Base-by-base conservation (phyloP, 371 early-diverging fungal species). In the Apophysomyces ossiformis region DNA sequence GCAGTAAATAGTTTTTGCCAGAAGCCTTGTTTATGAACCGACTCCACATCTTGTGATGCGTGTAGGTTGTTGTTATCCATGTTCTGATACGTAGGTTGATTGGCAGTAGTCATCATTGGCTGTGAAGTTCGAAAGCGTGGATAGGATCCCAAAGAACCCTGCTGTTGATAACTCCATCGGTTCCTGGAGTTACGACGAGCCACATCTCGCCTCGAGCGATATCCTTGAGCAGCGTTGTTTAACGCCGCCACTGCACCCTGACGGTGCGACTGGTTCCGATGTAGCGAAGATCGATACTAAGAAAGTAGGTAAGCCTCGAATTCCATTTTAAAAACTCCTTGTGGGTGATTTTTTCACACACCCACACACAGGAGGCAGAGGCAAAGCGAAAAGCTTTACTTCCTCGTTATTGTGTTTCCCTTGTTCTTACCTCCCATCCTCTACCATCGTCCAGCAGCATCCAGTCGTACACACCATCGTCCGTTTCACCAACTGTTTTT, bases 401-500 rank as follows among this genome's bases (percentile, higher is more conserved):
- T 57, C 21, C 41, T 41, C 41, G 13, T 13, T 8, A 2, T 41
- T 8, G 8, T 5, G 2, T 13, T 41, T 41, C 13, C 13, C 41
- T 41, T 13, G 5, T 41, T 16, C 63, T 70, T 76, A 79, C 83
- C 75, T 89, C 86, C 84, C 87, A 87, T 18, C 89, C 87, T 72
- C 85, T 89, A 57, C 87, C 87, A 58, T 84, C 78, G 63, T 89
- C 87, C 41, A 90, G 67, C 43, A 92, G 69, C 86, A 93, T 92
- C 98, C 98, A 98, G 76, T 98, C 98, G 71, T 90, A 96, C 12
- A 96, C 81, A 8, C 89, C 91, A 73, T 96, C 96, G 70, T 97
- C 96, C 37, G 72, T 77, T 66, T 93, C 91, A 60, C 87, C 89
- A 56, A 82, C 76, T 47, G 84, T 81, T 58, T 83, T 83, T 57